phyloP scores from a whole-genome alignment of 768 basidiomycete species.

The Boletus edulis region DNA sequence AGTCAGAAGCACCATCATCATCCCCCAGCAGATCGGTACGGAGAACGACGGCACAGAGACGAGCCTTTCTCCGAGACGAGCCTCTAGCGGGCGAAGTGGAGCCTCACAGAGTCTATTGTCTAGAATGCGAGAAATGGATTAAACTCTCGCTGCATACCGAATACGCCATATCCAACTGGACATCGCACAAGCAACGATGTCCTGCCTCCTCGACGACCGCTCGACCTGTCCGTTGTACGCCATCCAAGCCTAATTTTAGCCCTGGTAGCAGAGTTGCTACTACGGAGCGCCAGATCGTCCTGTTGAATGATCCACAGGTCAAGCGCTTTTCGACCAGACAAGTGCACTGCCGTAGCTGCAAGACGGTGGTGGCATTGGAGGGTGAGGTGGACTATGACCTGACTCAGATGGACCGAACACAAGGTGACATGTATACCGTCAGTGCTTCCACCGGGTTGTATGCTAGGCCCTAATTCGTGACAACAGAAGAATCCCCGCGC shows the following conservation, averaged over 20 bases:
- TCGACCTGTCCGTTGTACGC: slow-evolving; percentile 17
- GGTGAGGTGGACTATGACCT: slow-evolving; percentile 59
- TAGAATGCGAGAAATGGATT: slow-evolving; percentile 64
- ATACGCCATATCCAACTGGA: slow-evolving; percentile 56
- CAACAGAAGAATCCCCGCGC: slow-evolving; percentile 17
- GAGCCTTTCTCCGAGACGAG: slow-evolving; percentile 52
- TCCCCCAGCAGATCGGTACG: slow-evolving; percentile 21
- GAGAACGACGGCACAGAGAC: slow-evolving; percentile 41
- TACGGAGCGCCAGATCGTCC: slow-evolving; percentile 56
- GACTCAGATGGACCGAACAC: slow-evolving; percentile 60
- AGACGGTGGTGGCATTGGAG: slow-evolving; percentile 40
- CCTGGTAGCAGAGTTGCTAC: slow-evolving; percentile 60
- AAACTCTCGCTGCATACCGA: slow-evolving; percentile 38
- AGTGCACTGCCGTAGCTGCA: slow-evolving; percentile 55
- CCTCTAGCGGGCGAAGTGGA: slow-evolving; percentile 48
- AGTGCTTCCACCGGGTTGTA: slow-evolving; percentile 12
- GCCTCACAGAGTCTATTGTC: slow-evolving; percentile 54
- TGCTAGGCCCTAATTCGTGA: slow-evolving; percentile 2
- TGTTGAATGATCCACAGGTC: slow-evolving; percentile 65
- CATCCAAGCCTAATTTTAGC: slow-evolving; percentile 31
- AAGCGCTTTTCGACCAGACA: slow-evolving; percentile 42
- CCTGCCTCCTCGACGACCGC: slow-evolving; percentile 36
- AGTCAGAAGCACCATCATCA: neutral
- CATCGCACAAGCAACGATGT: slow-evolving; percentile 48
- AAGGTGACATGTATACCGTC: slow-evolving; percentile 49